Percentiles rank a stretch among this genome's conserved stretches.
phyloP scores from a whole-genome alignment of 257 asterid species.

The Euphrasia confusa region DNA sequence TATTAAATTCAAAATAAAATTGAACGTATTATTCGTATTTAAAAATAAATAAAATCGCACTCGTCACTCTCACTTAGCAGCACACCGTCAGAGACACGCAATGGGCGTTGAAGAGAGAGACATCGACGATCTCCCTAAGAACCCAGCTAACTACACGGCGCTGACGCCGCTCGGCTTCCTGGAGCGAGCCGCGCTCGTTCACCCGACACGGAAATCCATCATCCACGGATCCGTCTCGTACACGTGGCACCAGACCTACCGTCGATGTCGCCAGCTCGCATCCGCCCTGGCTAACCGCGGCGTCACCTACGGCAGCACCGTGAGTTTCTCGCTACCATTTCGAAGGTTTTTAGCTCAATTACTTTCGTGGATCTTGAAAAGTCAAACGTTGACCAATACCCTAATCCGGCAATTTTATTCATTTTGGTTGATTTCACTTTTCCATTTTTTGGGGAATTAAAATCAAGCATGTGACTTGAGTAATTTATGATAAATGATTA shows the following conservation, averaged over 20 bases:
- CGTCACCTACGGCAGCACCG: constrained; percentile 78
- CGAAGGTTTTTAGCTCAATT: neutral
- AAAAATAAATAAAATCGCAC: neutral
- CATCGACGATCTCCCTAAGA: constrained; percentile 87
- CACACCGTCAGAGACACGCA: constrained; percentile 16
- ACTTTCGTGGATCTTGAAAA: neutral
- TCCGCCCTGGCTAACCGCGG: constrained; percentile 69
- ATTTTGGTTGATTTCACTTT: neutral
- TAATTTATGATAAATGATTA: no score
- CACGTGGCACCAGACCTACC: constrained; percentile 91
- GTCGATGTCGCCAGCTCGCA: constrained; percentile 83
- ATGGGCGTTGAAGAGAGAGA: constrained; percentile 52
- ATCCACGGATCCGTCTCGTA: constrained; percentile 60
- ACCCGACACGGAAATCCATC: constrained; percentile 65
- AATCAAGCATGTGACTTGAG: no score
- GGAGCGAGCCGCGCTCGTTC: constrained; percentile 75
- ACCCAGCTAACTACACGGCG: constrained; percentile 68
- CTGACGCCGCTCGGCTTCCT: constrained; percentile 77
- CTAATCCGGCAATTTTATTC: neutral
- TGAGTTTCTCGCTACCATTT: constrained; percentile 22
- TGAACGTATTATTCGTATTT: no score
- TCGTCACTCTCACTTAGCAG: neutral
- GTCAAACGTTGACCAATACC: neutral
- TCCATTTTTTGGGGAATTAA: constrained; percentile 4
- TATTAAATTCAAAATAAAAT: no score